Percentiles rank a stretch among this genome's conserved stretches.
These are phyloP conservation scores for Emergomyces orientalis DNA, from an alignment of 2,329 filamentous ascomycete species.

Conservation along the genomic window DNA sequence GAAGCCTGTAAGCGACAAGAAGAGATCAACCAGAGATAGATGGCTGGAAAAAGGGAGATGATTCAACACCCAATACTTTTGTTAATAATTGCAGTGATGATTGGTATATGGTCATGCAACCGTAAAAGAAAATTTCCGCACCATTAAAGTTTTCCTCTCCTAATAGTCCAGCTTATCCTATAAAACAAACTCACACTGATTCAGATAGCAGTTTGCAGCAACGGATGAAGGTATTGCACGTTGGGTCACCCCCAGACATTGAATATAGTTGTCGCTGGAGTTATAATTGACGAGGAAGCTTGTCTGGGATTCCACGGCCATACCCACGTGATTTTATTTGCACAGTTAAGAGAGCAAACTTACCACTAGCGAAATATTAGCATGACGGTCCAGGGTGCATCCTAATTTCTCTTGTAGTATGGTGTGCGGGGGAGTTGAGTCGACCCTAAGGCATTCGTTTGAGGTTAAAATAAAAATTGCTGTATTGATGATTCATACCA, in stretches of 20 bases:
- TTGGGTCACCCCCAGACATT: neutral
- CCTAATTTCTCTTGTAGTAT: neutral
- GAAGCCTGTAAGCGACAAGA: neutral
- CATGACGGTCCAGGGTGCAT: neutral
- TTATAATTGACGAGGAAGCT: too few species aligned
- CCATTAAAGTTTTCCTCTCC: neutral
- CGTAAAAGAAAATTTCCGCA: neutral
- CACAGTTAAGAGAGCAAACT: neutral
- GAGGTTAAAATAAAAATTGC: neutral
- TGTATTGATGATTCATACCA: neutral
- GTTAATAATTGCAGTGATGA: neutral
- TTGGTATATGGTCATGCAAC: neutral
- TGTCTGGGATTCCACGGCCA: too few species aligned
- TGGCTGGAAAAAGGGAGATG: neutral
- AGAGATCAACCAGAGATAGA: neutral
- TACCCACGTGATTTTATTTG: too few species aligned
- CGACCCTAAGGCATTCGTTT: too few species aligned
- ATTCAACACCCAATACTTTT: neutral
- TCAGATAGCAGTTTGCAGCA: neutral
- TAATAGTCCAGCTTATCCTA: neutral
- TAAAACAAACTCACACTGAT: neutral
- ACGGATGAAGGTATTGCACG: neutral
- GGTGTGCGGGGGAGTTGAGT: neutral
- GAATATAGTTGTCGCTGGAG: neutral
- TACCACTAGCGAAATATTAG: neutral